These are phyloP conservation scores for Elsinoe ampelina DNA, from an alignment of 2,329 filamentous ascomycete species.

Conservation along the genomic window DNA sequence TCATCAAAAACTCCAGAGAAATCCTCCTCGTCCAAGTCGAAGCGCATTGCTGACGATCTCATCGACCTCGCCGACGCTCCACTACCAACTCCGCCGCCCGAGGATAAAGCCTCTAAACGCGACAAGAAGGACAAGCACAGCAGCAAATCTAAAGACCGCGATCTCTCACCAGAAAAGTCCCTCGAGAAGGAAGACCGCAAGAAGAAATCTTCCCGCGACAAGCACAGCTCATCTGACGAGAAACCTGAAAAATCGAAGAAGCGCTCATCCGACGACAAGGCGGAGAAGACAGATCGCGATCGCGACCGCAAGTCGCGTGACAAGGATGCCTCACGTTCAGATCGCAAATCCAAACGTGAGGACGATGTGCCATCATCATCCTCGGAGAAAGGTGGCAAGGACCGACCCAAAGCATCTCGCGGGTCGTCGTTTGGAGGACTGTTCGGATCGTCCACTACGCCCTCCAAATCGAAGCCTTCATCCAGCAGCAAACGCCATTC, in stretches of 20 bases:
- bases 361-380: not conserved
- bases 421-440: constrained; percentile 50
- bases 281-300: constrained; percentile 54
- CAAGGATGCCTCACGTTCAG: constrained; percentile 3
- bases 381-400: constrained; percentile 20
- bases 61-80: constrained; percentile 28
- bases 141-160: constrained; percentile 35
- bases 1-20: not conserved
- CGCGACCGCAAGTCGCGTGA: constrained; percentile 39
- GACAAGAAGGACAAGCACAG: constrained; percentile 52
- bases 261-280: constrained; percentile 13
- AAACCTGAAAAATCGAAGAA: constrained; percentile 51
- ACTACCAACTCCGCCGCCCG: constrained; percentile 43
- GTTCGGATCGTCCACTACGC: constrained; percentile 42
- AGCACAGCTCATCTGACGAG: constrained; percentile 30
- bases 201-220: constrained; percentile 36
- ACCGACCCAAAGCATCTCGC: constrained; percentile 46
- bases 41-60: constrained; percentile 21
- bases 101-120: constrained; percentile 23
- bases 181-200: constrained; percentile 28
- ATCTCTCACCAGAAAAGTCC: constrained; percentile 14
- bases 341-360: constrained; percentile 10
- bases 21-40: constrained; percentile 20
- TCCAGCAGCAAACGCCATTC: constrained; percentile 58
- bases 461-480: constrained; percentile 52